Conservation (phyloP, 192 early-diverging fungal genomes). For the Gamsiella multidivaricata region DNA sequence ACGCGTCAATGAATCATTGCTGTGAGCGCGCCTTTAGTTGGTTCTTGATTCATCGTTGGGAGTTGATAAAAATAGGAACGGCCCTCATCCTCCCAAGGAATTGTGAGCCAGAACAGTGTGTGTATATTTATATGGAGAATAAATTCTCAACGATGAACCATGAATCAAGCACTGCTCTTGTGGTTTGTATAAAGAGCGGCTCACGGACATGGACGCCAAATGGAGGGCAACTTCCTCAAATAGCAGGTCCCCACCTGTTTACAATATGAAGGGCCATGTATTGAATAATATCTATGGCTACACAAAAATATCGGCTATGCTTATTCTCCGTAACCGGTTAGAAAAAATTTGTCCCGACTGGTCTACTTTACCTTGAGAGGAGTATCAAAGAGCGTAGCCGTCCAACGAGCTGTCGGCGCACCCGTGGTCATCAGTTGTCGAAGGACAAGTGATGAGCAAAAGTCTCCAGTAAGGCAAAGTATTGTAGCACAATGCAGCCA, state of each 20-base stretch:
- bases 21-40: not conserved
- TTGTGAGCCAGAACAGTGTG: conserved; percentile 1
- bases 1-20: not conserved
- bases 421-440: too few relatives aligned
- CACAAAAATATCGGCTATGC: conserved; percentile 10
- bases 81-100: not conserved
- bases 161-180: not conserved
- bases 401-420: too few relatives aligned
- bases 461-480: too few relatives aligned
- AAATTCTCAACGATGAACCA: not conserved
- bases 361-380: not conserved
- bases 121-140: too few relatives aligned
- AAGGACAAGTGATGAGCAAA: too few relatives aligned
- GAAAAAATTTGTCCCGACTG: not conserved
- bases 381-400: not conserved
- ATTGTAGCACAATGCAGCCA: too few relatives aligned
- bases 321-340: not conserved
- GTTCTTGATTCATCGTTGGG: not conserved
- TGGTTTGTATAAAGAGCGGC: not conserved
- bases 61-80: not conserved
- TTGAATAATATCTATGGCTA: not conserved
- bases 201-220: not conserved
- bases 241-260: conserved; percentile 6
- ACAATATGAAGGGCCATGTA: not conserved
- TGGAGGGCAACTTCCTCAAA: not conserved